Evolutionary conservation across 768 basidiomycete species (phyloP).

Genomic region (Termitomyces sp.): DNA sequence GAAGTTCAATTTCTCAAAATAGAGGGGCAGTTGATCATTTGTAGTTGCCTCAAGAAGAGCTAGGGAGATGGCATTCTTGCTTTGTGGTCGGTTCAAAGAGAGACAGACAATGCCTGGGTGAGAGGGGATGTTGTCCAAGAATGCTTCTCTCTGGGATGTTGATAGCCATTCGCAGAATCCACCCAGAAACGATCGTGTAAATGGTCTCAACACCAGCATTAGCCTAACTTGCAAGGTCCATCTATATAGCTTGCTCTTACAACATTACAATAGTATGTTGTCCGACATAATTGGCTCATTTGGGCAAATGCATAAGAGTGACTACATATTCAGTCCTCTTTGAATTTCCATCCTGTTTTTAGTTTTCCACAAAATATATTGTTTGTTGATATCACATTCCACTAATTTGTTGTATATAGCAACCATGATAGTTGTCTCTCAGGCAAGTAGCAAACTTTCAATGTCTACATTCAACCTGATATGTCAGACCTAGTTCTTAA

Average conservation of each 20-base stretch:
- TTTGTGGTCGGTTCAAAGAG: conserved; percentile 75
- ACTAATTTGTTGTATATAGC: too few species aligned
- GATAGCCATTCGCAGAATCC: conserved; percentile 9
- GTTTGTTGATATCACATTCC: too few species aligned
- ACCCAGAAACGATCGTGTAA: neutral
- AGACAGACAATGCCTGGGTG: conserved; percentile 67
- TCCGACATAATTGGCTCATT: too few species aligned
- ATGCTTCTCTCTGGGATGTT: conserved; percentile 25
- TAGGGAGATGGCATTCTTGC: conserved; percentile 84
- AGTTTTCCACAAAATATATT: too few species aligned
- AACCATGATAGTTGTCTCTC: too few species aligned
- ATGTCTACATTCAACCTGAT: too few species aligned
- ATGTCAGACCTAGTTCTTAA: too few species aligned
- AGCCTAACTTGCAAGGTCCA: too few species aligned
- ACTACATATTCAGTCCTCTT: too few species aligned
- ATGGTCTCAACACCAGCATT: conserved; percentile 1
- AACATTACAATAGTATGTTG: neutral
- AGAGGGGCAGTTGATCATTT: neutral
- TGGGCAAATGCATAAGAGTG: too few species aligned
- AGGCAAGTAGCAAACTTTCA: too few species aligned
- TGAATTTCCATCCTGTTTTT: too few species aligned
- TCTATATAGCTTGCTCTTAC: neutral
- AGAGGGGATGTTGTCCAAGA: conserved; percentile 45
- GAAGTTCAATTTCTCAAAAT: conserved; percentile 2
- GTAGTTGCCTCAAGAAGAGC: conserved; percentile 56